Conservation (phyloP, 768 basidiomycete genomes). For the Mrakia gelida region DNA sequence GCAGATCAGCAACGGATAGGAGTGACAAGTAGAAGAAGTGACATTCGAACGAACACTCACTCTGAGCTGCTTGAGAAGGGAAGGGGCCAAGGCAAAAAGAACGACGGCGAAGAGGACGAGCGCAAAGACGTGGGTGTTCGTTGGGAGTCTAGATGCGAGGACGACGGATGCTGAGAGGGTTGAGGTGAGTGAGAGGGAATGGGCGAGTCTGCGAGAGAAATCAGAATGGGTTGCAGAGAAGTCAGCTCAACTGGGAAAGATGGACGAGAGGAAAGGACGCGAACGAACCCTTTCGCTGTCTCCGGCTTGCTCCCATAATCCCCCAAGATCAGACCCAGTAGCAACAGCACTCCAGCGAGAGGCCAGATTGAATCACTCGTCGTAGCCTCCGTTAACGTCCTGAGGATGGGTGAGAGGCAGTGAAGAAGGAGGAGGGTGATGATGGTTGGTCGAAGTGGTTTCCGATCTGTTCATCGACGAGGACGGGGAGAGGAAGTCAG, state of each 20-base stretch:
- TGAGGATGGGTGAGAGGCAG: conserved; percentile 82
- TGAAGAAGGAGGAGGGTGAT: conserved; percentile 84
- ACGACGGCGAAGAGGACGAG: conserved; percentile 79
- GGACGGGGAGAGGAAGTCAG: neutral
- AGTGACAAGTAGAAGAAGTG: neutral
- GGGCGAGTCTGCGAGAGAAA: conserved; percentile 38
- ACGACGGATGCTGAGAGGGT: conserved; percentile 90
- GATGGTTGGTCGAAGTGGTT: conserved; percentile 71
- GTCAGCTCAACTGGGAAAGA: neutral
- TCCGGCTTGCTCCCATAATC: conserved; percentile 52
- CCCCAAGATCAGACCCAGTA: conserved; percentile 72
- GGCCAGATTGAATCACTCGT: conserved; percentile 98
- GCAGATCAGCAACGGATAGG: neutral
- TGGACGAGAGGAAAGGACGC: neutral
- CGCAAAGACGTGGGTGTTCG: conserved; percentile 81
- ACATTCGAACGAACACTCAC: conserved; percentile 23
- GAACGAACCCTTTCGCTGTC: conserved; percentile 28
- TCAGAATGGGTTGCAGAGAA: neutral
- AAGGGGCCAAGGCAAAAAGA: conserved; percentile 76
- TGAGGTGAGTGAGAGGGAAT: conserved; percentile 52
- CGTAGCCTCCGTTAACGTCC: conserved; percentile 87
- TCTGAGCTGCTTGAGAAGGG: conserved; percentile 59
- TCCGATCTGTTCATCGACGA: conserved; percentile 53
- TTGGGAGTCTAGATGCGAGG: conserved; percentile 78
- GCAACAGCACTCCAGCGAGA: conserved; percentile 75